phyloP scores from a whole-genome alignment of 106 monocot species.

The Chionographis japonica region DNA sequence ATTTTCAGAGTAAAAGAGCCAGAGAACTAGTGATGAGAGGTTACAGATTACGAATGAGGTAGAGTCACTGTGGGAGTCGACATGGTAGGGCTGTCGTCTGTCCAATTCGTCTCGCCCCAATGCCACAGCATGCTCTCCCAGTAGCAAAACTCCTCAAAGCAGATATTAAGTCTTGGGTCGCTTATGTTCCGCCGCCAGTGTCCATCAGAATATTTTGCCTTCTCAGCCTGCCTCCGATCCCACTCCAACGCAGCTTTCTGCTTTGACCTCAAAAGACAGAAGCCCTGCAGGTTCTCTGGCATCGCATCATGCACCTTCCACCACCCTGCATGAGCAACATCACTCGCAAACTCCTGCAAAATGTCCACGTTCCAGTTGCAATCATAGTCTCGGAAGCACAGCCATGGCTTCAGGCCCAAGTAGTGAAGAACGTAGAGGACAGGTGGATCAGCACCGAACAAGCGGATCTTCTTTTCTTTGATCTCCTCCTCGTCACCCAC shows the following conservation, averaged over 20 bases:
- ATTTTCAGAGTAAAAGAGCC: background rate
- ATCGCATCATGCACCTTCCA: slow-evolving; percentile 83
- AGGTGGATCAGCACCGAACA: slow-evolving; percentile 65
- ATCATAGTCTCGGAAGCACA: slow-evolving; percentile 74
- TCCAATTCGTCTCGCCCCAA: slow-evolving; percentile 61
- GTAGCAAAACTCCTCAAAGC: slow-evolving; percentile 53
- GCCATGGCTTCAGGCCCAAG: slow-evolving; percentile 73
- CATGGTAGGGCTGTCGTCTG: background rate
- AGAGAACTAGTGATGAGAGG: too few species aligned
- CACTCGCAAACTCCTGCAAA: slow-evolving; percentile 63
- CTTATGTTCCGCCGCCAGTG: slow-evolving; percentile 61
- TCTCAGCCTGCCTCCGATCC: slow-evolving; percentile 70
- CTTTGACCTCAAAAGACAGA: slow-evolving; percentile 54
- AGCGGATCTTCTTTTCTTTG: slow-evolving; percentile 44
- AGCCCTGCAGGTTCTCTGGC: slow-evolving; percentile 43
- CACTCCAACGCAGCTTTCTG: slow-evolving; percentile 74
- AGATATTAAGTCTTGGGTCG: slow-evolving; percentile 43
- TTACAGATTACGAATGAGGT: background rate
- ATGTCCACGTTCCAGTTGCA: slow-evolving; percentile 70
- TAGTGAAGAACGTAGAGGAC: slow-evolving; percentile 71
- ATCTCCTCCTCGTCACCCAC: slow-evolving; percentile 46
- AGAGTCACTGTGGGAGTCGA: background rate
- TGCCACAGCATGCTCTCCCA: slow-evolving; percentile 80
- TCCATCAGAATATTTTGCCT: slow-evolving; percentile 54
- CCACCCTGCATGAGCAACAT: slow-evolving; percentile 67